These are phyloP conservation scores for Strigomonas galati DNA, from an alignment of 208 protist species.

Conservation along the genomic window DNA sequence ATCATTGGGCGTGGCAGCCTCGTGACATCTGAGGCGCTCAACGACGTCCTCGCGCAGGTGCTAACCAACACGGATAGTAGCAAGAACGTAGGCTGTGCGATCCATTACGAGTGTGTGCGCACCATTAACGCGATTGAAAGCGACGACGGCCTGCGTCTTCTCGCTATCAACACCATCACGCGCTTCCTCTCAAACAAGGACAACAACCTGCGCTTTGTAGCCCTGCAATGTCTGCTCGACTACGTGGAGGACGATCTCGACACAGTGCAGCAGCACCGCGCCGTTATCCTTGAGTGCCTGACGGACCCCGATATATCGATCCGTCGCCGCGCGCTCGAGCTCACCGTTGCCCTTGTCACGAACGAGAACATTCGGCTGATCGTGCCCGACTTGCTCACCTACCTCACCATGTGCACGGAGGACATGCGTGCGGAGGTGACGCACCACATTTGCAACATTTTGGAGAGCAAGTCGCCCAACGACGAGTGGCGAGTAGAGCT, in stretches of 20 bases:
- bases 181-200: constrained; percentile 95
- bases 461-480: constrained; percentile 92
- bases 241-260: constrained; percentile 85
- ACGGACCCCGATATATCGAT: constrained; percentile 97
- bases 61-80: constrained; percentile 97
- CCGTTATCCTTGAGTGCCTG: constrained; percentile 96
- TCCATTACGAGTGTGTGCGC: constrained; percentile 98
- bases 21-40: constrained; percentile 93
- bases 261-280: constrained; percentile 89
- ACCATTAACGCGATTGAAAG: constrained; percentile 98
- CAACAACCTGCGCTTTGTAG: constrained; percentile 99
- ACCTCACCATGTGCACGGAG: constrained; percentile 88
- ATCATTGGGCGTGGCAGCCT: constrained; percentile 93
- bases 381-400: constrained; percentile 94
- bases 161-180: constrained; percentile 98
- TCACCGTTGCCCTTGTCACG: constrained; percentile 97
- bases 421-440: constrained; percentile 95
- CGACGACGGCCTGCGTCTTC: constrained; percentile 77
- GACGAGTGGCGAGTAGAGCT: constrained; percentile 97
- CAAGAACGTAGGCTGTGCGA: constrained; percentile 96
- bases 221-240: constrained; percentile 92
- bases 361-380: constrained; percentile 91
- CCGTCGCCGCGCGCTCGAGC: constrained; percentile 93
- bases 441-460: constrained; percentile 88
- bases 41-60: constrained; percentile 97